phyloP scores from a whole-genome alignment of 495 filamentous ascomycete species.

The Usnea hakonensis region DNA sequence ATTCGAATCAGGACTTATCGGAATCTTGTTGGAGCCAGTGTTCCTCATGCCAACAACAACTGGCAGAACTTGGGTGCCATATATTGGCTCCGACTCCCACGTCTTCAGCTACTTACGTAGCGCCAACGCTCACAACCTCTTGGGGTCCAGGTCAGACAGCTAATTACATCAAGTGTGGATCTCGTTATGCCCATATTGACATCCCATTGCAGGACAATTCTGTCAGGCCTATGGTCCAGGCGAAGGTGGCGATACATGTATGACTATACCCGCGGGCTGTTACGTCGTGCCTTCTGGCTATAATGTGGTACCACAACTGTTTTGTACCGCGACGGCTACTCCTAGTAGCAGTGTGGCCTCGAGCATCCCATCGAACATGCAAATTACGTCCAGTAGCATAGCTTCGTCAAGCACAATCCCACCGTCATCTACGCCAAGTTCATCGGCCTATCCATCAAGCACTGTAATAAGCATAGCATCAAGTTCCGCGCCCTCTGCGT shows the following conservation, averaged over 20 bases:
- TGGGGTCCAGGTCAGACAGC: not conserved
- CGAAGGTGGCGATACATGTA: not conserved
- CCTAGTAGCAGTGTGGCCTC: not conserved
- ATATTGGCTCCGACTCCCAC: not conserved
- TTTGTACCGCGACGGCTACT: not conserved
- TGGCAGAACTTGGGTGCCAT: not conserved
- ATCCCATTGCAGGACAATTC: not conserved
- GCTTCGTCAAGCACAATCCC: too few species aligned
- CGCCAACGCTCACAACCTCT: not conserved
- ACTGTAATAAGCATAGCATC: not conserved
- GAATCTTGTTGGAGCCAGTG: not conserved
- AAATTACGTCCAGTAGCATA: not conserved
- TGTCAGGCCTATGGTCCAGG: not conserved
- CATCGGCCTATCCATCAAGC: too few species aligned
- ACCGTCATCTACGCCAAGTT: too few species aligned
- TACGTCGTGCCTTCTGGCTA: slow-evolving; percentile 8
- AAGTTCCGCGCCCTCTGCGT: not conserved
- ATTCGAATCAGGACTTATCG: not conserved
- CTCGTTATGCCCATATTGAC: not conserved
- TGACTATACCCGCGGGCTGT: slow-evolving; percentile 2
- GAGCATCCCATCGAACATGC: not conserved
- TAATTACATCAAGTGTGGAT: not conserved
- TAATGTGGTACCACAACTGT: not conserved
- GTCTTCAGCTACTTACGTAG: not conserved
- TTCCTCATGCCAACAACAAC: not conserved